Evolutionary conservation across 2,329 filamentous ascomycete genomes (phyloP), one percentile per base, ranked within the genome.

Genomic region (Juglanconis juglandina): DNA sequence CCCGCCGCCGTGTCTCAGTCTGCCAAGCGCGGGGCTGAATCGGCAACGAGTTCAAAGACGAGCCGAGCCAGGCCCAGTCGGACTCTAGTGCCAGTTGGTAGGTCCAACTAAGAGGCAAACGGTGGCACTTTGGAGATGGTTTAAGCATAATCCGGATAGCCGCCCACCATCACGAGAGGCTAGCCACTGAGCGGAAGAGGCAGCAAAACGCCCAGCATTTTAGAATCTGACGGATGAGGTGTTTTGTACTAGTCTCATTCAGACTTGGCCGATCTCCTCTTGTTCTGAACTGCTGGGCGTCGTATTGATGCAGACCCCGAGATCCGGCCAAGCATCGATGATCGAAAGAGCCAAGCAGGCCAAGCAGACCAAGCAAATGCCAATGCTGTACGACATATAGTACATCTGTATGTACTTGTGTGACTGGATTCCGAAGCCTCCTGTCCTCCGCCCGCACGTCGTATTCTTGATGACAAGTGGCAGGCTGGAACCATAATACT

Each of bases 281-380:
- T 42, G 39, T 10, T 42, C 39, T 4, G 5, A 42, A 2, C 17
- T 42, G 35, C 39, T 13, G 39, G 39, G 39, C 11, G 39, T 10
- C 10, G 5, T 14, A 4, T 7, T 14, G n/a, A 35, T 48, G 50
- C 39, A 53, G 35, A 47, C n/a, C 35, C 42, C 57, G 35, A 47
- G 49, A 46, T 13, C 14, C 39, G 41, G 34, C 50, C 50, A 54
- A 55, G 53, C 39, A 60, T 30, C 9, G 41, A 47, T 9, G 42
- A 47, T 42, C 58, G 37, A 39, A 42, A 33, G 47, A 39, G 59
- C 58, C 59, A 61, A 59, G 58, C 37, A 41, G 51, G 32, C 53
- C 58, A 53, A 58, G 53, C 48, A 57, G 51, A 55, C 59, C 59
- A 57, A 61, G 59, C 51, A 58, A 51, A 33, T 58, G 55, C 51